Conservation (phyloP, 257 asterid genomes). For the Eustoma russellianum region DNA sequence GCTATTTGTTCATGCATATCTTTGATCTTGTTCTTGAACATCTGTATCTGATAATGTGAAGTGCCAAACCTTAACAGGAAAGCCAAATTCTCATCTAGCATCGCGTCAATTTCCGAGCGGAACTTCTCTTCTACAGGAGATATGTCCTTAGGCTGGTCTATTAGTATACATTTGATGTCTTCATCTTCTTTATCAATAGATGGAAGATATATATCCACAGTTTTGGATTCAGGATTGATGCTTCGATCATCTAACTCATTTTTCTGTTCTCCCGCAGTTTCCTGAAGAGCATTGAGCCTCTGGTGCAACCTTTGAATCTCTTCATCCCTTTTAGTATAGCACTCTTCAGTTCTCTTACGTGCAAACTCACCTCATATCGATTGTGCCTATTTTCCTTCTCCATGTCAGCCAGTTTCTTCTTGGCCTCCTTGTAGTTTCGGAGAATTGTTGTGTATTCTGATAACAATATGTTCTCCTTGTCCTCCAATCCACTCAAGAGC, state of each 20-base stretch:
- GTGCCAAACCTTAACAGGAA: slow-evolving; percentile 95
- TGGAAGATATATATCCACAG: slow-evolving; percentile 9
- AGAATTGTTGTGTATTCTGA: slow-evolving; percentile 64
- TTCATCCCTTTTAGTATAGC: slow-evolving; percentile 53
- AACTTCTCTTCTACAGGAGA: slow-evolving; percentile 66
- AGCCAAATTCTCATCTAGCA: slow-evolving; percentile 76
- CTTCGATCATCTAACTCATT: slow-evolving; percentile 11
- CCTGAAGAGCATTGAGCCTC: slow-evolving; percentile 24
- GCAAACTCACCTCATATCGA: slow-evolving; percentile 54
- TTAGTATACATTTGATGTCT: slow-evolving; percentile 16
- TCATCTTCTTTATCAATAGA: slow-evolving; percentile 22
- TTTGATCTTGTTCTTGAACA: slow-evolving; percentile 56
- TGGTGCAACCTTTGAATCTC: slow-evolving; percentile 50
- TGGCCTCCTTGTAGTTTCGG: slow-evolving; percentile 72
- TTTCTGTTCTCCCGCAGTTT: slow-evolving; percentile 12
- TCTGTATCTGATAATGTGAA: slow-evolving; percentile 74
- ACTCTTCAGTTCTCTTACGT: slow-evolving; percentile 53
- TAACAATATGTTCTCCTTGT: slow-evolving; percentile 59
- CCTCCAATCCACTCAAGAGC: slow-evolving; percentile 66
- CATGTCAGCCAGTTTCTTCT: slow-evolving; percentile 46
- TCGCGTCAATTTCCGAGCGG: slow-evolving; percentile 53
- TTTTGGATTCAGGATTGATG: slow-evolving; percentile 18
- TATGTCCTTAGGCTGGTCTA: slow-evolving; percentile 14
- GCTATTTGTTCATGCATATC: slow-evolving; percentile 56
- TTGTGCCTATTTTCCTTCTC: slow-evolving; percentile 58